These are phyloP conservation scores for Hypholoma sublateritium DNA, from an alignment of 768 basidiomycete genomes.

Conservation along the genomic window DNA sequence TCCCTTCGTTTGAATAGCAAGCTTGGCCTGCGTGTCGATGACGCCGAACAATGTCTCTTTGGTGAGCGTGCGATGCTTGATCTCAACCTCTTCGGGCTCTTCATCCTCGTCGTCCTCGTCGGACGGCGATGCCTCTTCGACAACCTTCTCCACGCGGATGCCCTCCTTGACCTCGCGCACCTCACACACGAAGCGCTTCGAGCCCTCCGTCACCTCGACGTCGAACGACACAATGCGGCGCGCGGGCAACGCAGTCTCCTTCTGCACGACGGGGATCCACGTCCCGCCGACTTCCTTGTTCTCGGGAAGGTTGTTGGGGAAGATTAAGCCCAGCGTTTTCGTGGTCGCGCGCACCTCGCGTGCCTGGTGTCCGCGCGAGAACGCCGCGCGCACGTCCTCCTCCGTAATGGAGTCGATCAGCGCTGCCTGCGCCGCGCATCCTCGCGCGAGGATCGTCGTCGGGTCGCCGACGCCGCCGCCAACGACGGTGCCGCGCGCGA, in stretches of 20 bases:
- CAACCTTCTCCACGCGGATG: constrained; percentile 60
- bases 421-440: constrained; percentile 75
- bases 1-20: constrained; percentile 39
- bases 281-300: constrained; percentile 54
- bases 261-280: constrained; percentile 65
- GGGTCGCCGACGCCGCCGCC: constrained; percentile 79
- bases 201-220: constrained; percentile 43
- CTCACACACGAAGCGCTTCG: constrained; percentile 60
- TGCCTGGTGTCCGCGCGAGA: constrained; percentile 36
- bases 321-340: constrained; percentile 63
- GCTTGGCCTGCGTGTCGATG: constrained; percentile 38
- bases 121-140: constrained; percentile 37
- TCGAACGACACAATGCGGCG: constrained; percentile 61
- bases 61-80: constrained; percentile 58
- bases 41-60: constrained; percentile 55
- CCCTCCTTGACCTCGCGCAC: constrained; percentile 78
- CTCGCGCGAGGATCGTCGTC: constrained; percentile 72
- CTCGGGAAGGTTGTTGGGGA: constrained; percentile 48
- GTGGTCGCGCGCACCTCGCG: constrained; percentile 50
- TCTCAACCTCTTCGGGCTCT: constrained; percentile 58
- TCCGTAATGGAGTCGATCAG: constrained; percentile 54
- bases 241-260: constrained; percentile 72
- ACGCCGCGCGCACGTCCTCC: constrained; percentile 50
- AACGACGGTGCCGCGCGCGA: constrained; percentile 62
- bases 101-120: constrained; percentile 53